Conservation (phyloP, 108 stramenopile genomes). For the Nitzschia inconspicua region DNA sequence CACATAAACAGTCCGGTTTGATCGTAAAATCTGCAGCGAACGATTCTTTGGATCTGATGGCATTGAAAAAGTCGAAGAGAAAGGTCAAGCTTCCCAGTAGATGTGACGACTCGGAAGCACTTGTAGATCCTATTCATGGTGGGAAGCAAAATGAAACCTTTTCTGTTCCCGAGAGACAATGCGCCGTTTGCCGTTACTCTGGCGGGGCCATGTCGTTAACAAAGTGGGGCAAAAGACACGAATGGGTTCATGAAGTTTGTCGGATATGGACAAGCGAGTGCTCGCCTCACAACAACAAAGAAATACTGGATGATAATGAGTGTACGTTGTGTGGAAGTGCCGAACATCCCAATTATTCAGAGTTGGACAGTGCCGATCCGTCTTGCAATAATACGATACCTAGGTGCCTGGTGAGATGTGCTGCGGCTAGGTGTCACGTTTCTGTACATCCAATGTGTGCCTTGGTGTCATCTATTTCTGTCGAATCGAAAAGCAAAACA, state of each 20-base stretch:
- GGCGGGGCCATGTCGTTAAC: constrained; percentile 67
- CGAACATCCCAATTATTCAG: neutral
- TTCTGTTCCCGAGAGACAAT: constrained; percentile 1
- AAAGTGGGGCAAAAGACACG: constrained; percentile 1
- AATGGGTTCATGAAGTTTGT: constrained; percentile 71
- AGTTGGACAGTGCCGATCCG: too few species aligned
- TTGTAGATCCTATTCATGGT: constrained; percentile 19
- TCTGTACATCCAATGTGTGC: constrained; percentile 84
- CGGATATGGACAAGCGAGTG: constrained; percentile 52
- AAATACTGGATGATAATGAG: constrained; percentile 3
- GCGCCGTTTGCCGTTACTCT: constrained; percentile 49
- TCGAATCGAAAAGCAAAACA: constrained; percentile 20
- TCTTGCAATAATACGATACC: neutral
- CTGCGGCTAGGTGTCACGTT: constrained; percentile 58
- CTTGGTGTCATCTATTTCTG: constrained; percentile 40
- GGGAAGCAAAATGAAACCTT: constrained; percentile 5
- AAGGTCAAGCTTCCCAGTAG: constrained; percentile 12
- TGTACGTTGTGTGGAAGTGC: constrained; percentile 55
- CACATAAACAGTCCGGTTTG: neutral
- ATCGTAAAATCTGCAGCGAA: neutral
- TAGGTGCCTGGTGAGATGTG: constrained; percentile 52
- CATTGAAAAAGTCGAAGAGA: constrained; percentile 15
- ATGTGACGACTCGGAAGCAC: constrained; percentile 11
- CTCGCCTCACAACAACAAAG: too few species aligned
- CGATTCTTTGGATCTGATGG: neutral